Evolutionary conservation across 805 yeast species (phyloP), one percentile per base, ranked within the genome.

Genomic region (Myxozyma mucilagina): DNA sequence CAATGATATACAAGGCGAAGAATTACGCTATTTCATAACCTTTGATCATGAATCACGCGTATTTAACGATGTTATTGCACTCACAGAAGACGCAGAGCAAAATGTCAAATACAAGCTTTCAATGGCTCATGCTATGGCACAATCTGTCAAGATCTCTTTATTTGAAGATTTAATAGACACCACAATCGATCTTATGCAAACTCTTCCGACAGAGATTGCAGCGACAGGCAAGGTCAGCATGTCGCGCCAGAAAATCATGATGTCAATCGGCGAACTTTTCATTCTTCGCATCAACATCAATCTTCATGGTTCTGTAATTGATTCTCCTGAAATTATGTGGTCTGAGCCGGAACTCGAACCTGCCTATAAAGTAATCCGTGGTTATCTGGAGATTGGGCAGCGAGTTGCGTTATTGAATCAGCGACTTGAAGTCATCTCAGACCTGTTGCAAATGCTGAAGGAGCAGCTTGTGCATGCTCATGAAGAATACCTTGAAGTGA

Each of bases 291-390:
- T 78, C 61, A 75, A 76, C 60, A 74, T 77, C 64, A 78, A 78
- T 59, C 64, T 78, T 58, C 81, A 78, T 54, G 81, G 81, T 18
- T 76, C 80, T 16, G 96, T 94, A 32, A 78, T 94, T 63, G 99
- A 94, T 73, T 89, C 97, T 1, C 99, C 99, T 0, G 99, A 94
- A 74, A 83, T 94, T 60, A 91, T 94, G 97, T 94, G 99, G 99
- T 85, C 97, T 0, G 98, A 94, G 73, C 99, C 99, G 1, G 97
- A 92, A 71, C 79, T 94, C 63, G 99, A 94, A 72, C 99, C 99
- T 0, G 91, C 93, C 56, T 94, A 94, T 75, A 97, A 92, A 74
- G 97, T 98, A 0, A 91, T 96, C 1, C 84, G 98, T 73, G 56
- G 62, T 3, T 93, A 93, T 74, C 75, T 94, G 64, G 99, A 94